Evolutionary conservation across 257 asterid species (phyloP), one percentile per base, ranked within the genome.

Genomic region (Ehretia macrophylla): DNA sequence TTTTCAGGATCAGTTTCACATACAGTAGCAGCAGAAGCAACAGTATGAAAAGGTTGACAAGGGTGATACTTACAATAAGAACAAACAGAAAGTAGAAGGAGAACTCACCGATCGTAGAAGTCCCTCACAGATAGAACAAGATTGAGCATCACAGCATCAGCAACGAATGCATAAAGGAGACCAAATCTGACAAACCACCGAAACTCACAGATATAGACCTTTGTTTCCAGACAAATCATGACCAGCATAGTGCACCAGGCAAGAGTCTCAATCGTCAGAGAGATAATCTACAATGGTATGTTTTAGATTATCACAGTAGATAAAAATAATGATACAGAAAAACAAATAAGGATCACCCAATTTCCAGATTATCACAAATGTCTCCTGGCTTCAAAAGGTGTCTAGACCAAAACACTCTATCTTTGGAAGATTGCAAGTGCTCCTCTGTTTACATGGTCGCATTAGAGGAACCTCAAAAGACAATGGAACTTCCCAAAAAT

Each of bases 141-240:
- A 71, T 69, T 81, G 60, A 79, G 71, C 73, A 85, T 55, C 56
- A 90, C 98, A 54, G 82, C 89, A 70, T 87, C 94, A 71, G 84
- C 91, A 10, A 83, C 88, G 61, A 83, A 69, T 32, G 76, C 82
- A 80, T 87, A 87, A 20, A 87, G 46, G 22, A 83, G 27, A 59
- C 85, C 96, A 23, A 85, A 85, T 75, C 96, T 82, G 68, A 85
- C 81, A 72, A 75, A 85, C 98, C 98, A 90, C 61, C 95, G 77
- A 75, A 85, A 73, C 73, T 90, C 91, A 62, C 69, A 67, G 72
- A 90, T 79, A 55, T 90, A 90, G 62, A 78, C 68, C 66, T 76
- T 83, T 55, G 89, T 81, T 77, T 90, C 98, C 22, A 74, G 52
- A 23, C 77, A 69, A 68, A 85, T 73, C 95, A 87, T 70, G 60